Evolutionary conservation across 495 filamentous ascomycete species (phyloP).

Genomic region (Lepraria neglecta): DNA sequence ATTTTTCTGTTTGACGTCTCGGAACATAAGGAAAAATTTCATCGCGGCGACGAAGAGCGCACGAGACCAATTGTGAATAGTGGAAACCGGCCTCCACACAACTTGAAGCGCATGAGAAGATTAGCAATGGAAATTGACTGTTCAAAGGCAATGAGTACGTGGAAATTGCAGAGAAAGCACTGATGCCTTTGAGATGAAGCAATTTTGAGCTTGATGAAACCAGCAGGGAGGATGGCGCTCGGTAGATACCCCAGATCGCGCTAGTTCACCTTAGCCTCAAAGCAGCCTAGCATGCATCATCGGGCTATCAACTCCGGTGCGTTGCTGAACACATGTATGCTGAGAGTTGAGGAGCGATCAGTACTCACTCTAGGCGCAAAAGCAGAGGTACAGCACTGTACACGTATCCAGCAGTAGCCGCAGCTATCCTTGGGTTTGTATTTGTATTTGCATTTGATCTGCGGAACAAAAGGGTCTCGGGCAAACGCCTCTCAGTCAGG

Average conservation of each 20-base stretch:
- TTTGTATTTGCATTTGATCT: not conserved
- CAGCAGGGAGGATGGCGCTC: not conserved
- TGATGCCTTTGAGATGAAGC: not conserved
- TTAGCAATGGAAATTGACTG: not conserved
- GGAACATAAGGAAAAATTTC: not conserved
- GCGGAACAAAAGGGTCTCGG: not conserved
- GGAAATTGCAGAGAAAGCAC: not conserved
- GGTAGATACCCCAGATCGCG: conserved; percentile 6
- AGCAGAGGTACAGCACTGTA: not conserved
- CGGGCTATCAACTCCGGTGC: conserved; percentile 1
- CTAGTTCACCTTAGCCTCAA: conserved; percentile 6
- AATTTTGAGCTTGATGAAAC: not conserved
- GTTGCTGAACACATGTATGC: not conserved
- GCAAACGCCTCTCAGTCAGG: not conserved
- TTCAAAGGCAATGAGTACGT: too few relatives aligned
- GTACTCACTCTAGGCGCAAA: conserved; percentile 6
- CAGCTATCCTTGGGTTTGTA: not conserved
- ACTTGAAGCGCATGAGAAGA: conserved; percentile 1
- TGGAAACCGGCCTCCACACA: not conserved
- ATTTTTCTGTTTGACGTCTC: not conserved
- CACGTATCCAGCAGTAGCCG: conserved; percentile 4
- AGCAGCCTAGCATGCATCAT: not conserved
- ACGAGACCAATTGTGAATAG: conserved; percentile 2
- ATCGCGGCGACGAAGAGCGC: conserved; percentile 4
- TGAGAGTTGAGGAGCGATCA: not conserved